Conservation (phyloP, 176 grass and related monocot genomes). For the Bonia amplexicaulis region DNA sequence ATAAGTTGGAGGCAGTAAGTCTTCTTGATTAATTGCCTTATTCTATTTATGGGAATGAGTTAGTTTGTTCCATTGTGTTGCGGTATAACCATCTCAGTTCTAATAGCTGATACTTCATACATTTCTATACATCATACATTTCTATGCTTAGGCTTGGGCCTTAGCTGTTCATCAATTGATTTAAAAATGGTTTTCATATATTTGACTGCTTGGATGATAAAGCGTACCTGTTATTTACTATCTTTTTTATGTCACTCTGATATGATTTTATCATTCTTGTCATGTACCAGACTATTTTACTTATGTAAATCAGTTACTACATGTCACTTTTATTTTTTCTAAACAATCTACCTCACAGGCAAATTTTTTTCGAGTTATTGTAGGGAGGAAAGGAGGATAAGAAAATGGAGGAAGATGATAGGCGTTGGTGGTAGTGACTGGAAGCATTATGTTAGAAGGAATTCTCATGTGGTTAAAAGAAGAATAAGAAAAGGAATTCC, state of each 20-base stretch:
- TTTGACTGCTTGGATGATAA: background rate
- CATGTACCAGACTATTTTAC: background rate
- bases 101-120: background rate
- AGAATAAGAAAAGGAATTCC: slow-evolving; percentile 94
- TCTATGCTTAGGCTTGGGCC: background rate
- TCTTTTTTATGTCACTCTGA: background rate
- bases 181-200: background rate
- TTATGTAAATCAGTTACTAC: background rate
- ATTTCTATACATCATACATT: background rate
- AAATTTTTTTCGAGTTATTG: background rate
- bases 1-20: too few species aligned
- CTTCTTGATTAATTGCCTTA: too few species aligned
- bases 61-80: background rate
- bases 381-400: slow-evolving; percentile 84
- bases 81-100: background rate
- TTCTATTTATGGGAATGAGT: background rate
- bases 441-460: slow-evolving; percentile 90
- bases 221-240: background rate
- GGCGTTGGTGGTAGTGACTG: slow-evolving; percentile 89
- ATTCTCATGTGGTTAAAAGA: slow-evolving; percentile 85
- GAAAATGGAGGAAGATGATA: slow-evolving; percentile 99
- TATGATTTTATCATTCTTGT: background rate
- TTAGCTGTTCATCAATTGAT: background rate
- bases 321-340: background rate
- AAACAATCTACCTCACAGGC: background rate